Percentiles rank a stretch among this genome's conserved stretches.
Evolutionary conservation across 2,329 filamentous ascomycete genomes (phyloP).

Genomic region (Diplodia mutila): DNA sequence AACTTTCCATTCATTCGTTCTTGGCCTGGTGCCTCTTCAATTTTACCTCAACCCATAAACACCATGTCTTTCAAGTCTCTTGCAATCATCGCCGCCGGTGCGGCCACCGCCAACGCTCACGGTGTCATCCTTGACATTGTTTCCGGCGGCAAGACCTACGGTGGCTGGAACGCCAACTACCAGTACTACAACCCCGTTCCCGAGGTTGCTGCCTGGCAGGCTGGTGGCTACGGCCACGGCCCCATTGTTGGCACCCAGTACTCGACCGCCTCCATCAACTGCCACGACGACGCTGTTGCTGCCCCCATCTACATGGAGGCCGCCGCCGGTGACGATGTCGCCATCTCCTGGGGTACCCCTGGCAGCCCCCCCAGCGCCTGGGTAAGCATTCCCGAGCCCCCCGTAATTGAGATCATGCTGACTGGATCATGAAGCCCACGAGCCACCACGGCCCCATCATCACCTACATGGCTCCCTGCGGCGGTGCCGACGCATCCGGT

Average conservation of each 20-base stretch:
- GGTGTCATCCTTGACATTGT: conserved; percentile 22
- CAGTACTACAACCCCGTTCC: conserved; percentile 23
- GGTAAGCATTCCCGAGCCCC: neutral
- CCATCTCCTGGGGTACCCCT: conserved; percentile 17
- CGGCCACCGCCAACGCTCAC: conserved; percentile 19
- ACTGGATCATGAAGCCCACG: conserved; percentile 1
- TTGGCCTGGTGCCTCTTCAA: conserved; percentile 17
- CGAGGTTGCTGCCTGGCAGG: conserved; percentile 20
- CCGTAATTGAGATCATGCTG: neutral
- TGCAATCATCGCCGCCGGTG: conserved; percentile 19
- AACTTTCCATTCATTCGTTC: conserved; percentile 16
- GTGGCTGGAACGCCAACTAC: conserved; percentile 25
- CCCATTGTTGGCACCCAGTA: conserved; percentile 17
- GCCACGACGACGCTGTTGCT: conserved; percentile 23
- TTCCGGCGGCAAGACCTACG: conserved; percentile 12
- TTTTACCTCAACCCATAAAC: neutral
- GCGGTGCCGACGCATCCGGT: conserved; percentile 30
- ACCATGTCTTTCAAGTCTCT: conserved; percentile 24
- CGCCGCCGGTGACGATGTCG: conserved; percentile 20
- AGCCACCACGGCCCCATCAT: conserved; percentile 24
- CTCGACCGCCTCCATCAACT: conserved; percentile 14
- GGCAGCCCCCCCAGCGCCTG: conserved; percentile 4
- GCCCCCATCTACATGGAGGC: conserved; percentile 21
- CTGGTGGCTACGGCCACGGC: conserved; percentile 22
- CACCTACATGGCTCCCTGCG: conserved; percentile 36